phyloP scores from a whole-genome alignment of 495 filamentous ascomycete genomes.

The Sphaerosporella brunnea region DNA sequence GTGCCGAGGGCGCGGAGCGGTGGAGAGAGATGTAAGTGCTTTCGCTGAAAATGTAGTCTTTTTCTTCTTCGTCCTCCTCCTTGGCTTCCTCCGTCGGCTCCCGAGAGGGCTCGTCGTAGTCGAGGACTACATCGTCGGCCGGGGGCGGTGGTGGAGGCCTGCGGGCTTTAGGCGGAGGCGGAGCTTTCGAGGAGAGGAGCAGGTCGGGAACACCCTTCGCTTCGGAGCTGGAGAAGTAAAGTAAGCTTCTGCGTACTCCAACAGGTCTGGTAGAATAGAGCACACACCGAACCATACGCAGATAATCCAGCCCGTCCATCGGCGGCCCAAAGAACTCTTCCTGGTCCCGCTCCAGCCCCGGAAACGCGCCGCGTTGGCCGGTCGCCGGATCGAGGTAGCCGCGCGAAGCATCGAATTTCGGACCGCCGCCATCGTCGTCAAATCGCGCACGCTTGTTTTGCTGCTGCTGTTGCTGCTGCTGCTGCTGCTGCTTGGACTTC shows the following conservation, averaged over 20 bases:
- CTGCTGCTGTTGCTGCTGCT: slow-evolving; percentile 2
- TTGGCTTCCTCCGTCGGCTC: slow-evolving; percentile 6
- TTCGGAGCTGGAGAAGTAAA: slow-evolving; percentile 42
- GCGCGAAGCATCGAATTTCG: slow-evolving; percentile 10
- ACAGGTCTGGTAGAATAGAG: slow-evolving; percentile 4
- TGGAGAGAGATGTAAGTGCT: slow-evolving; percentile 5
- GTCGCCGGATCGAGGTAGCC: slow-evolving; percentile 45
- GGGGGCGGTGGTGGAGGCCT: background rate
- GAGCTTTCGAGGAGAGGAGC: slow-evolving; percentile 27
- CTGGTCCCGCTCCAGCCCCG: slow-evolving; percentile 47
- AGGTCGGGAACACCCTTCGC: slow-evolving; percentile 51
- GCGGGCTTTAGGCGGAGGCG: background rate
- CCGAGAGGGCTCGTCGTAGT: slow-evolving; percentile 12
- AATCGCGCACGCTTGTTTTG: slow-evolving; percentile 2
- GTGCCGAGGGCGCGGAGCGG: background rate
- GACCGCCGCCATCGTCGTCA: slow-evolving; percentile 4
- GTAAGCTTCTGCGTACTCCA: slow-evolving; percentile 9
- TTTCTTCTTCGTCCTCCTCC: slow-evolving; percentile 10
- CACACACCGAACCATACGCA: slow-evolving; percentile 64
- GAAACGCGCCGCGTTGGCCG: slow-evolving; percentile 62
- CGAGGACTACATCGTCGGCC: slow-evolving; percentile 14
- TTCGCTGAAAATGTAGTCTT: slow-evolving; percentile 1
- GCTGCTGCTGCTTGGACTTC: slow-evolving; percentile 6
- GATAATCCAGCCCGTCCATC: slow-evolving; percentile 51
- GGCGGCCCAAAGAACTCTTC: slow-evolving; percentile 40